Base-by-base conservation (phyloP, 208 protist species). In the Novymonas esmeraldas region DNA sequence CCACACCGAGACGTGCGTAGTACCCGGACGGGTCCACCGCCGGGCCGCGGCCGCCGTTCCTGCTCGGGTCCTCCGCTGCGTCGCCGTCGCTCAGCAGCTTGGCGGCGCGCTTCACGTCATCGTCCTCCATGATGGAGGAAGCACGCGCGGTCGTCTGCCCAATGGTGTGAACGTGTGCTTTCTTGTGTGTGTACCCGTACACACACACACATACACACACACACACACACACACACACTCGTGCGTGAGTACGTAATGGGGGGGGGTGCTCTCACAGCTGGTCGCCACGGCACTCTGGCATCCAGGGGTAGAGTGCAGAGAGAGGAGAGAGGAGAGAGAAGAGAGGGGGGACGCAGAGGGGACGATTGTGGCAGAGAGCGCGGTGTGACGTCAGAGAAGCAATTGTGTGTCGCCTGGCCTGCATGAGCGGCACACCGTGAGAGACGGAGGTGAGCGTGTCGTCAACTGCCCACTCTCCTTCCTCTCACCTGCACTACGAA, bases 1-100 rank as follows among this genome's bases (percentile, higher is more conserved):
- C 60, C 11, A 94, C 72, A 11, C 88, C 88, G 16, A 96, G 85
- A 2, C 74, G 64, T 31, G 79, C 79, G 72, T 96, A 96, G 72
- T 96, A 96, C 3, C 85, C 81, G n/a, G 64, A 81, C 13, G 82
- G 76, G 64, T 95, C 90, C 7, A 41, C 24, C 16, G 49, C 6
- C 24, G 54, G 16, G 29, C 45, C 51, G 6, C 46, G 24, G 34
- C 14, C 9, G 31, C 3, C 51, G 20, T 42, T 54, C n/a, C 29
- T 6, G 10, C 34, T 57, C 33, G 22, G 56, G 61, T 36, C 28
- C 16, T 48, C 66, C 7, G 79, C 50, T 3, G 60, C 63, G 7
- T 79, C 73, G 5, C 70, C 31, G 36, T 75, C 57, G 48, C 58
- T 64, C 48, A 76, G 65, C 26, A 78, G 57, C 46, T 22, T 39